Evolutionary conservation across 2,329 filamentous ascomycete species (phyloP).

Genomic region (Samsoniella hepiali): DNA sequence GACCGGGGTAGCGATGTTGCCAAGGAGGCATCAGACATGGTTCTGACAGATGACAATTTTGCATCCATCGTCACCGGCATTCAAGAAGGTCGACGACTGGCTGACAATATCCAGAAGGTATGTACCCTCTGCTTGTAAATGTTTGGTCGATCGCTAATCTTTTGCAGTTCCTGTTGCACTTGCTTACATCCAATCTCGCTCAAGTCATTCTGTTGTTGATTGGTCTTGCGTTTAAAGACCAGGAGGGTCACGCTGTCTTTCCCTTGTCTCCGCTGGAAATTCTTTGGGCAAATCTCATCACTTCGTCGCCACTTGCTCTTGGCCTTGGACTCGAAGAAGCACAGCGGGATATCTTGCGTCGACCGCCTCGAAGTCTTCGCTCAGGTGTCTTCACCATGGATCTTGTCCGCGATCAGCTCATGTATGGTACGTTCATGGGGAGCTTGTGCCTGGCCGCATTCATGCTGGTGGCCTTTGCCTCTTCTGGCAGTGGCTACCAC

Average conservation of each 20-base stretch:
- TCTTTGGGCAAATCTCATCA: constrained; percentile 74
- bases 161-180: constrained; percentile 56
- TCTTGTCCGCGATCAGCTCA: constrained; percentile 63
- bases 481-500: constrained; percentile 42
- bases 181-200: constrained; percentile 67
- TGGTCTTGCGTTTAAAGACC: constrained; percentile 66
- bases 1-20: constrained; percentile 68
- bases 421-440: constrained; percentile 63
- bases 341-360: constrained; percentile 62
- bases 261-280: constrained; percentile 70
- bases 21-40: constrained; percentile 82
- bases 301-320: constrained; percentile 67
- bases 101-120: constrained; percentile 74
- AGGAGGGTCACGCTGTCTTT: constrained; percentile 58
- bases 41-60: constrained; percentile 85
- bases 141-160: constrained; percentile 20
- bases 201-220: constrained; percentile 68
- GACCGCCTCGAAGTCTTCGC: constrained; percentile 60
- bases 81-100: constrained; percentile 65
- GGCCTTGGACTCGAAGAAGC: constrained; percentile 69
- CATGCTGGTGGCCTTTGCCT: constrained; percentile 54
- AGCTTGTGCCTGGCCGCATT: constrained; percentile 60
- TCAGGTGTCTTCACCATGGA: constrained; percentile 62
- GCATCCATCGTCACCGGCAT: constrained; percentile 74
- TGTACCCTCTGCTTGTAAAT: neutral